A percentile compares a stretch with the other conserved stretches of the same genome.
These are phyloP conservation scores for Dipodascus geniculatus DNA, from an alignment of 805 yeast species.

Conservation along the genomic window DNA sequence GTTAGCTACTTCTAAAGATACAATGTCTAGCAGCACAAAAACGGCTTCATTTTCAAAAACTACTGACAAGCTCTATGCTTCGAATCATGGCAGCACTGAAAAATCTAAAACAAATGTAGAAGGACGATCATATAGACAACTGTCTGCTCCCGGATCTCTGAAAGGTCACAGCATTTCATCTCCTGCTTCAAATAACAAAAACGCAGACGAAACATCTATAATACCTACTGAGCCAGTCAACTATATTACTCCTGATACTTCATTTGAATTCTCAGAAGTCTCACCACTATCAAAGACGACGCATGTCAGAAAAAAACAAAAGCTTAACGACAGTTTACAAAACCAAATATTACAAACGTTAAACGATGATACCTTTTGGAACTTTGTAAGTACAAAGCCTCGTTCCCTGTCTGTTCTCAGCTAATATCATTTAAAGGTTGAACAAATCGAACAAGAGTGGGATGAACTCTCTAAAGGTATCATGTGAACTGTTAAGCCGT, in stretches of 20 bases:
- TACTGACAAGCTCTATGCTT: too few relatives aligned
- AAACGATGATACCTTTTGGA: not conserved
- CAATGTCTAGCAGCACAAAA: too few relatives aligned
- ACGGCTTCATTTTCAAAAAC: too few relatives aligned
- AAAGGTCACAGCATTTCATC: too few relatives aligned
- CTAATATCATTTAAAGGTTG: constrained; percentile 1
- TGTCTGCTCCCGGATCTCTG: too few relatives aligned
- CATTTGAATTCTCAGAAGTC: not conserved
- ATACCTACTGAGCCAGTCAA: not conserved
- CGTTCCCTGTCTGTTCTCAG: too few relatives aligned
- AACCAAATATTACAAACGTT: not conserved
- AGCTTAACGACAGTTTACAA: not conserved
- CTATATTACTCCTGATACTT: not conserved
- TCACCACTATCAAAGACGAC: not conserved
- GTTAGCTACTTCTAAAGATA: too few relatives aligned
- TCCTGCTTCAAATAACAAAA: not conserved
- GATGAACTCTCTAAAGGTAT: not conserved
- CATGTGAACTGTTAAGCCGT: too few relatives aligned
- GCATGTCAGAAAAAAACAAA: not conserved
- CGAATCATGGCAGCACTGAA: too few relatives aligned
- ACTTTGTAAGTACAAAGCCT: not conserved
- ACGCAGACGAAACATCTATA: not conserved
- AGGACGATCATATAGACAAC: too few relatives aligned
- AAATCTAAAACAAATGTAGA: too few relatives aligned
- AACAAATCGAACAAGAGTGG: not conserved